Evolutionary conservation across 1,139 yeast genomes (phyloP).

Genomic region (Fermentozyma sake): DNA sequence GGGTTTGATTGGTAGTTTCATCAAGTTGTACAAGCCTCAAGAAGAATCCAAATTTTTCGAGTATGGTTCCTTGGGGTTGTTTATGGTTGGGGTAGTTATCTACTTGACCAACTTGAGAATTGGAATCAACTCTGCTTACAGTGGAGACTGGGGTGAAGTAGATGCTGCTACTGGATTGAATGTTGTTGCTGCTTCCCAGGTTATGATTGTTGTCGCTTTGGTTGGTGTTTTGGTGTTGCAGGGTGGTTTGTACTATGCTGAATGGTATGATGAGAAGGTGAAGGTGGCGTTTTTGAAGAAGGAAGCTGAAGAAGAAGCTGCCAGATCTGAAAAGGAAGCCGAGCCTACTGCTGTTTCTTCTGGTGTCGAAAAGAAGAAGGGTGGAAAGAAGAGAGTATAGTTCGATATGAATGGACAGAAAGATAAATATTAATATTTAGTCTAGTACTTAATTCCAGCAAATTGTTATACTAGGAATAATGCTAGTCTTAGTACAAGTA

Average conservation of each 20-base stretch:
- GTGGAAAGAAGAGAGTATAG: constrained; percentile 10
- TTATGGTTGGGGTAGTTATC: constrained; percentile 67
- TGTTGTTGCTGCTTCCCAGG: constrained; percentile 86
- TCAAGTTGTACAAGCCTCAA: constrained; percentile 80
- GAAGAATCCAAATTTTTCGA: constrained; percentile 85
- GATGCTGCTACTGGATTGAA: constrained; percentile 80
- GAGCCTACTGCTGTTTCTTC: constrained; percentile 7
- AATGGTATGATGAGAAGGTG: constrained; percentile 62
- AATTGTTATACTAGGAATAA: too few species aligned
- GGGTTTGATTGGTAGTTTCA: constrained; percentile 69
- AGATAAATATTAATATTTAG: background rate
- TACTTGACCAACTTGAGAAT: constrained; percentile 83
- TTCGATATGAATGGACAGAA: background rate
- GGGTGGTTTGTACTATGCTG: constrained; percentile 87
- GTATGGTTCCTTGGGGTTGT: constrained; percentile 74
- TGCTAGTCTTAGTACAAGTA: too few species aligned
- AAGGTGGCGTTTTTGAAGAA: constrained; percentile 45
- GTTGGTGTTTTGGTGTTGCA: constrained; percentile 80
- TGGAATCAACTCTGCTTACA: constrained; percentile 66
- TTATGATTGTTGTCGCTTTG: constrained; percentile 67
- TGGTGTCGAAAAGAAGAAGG: constrained; percentile 11
- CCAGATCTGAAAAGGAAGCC: constrained; percentile 9
- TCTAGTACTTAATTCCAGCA: too few species aligned
- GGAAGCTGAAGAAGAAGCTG: constrained; percentile 31
- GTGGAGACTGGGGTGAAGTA: constrained; percentile 92